These are phyloP conservation scores for Volvox reticuliferus DNA, from an alignment of 139 green algal species.

Conservation along the genomic window DNA sequence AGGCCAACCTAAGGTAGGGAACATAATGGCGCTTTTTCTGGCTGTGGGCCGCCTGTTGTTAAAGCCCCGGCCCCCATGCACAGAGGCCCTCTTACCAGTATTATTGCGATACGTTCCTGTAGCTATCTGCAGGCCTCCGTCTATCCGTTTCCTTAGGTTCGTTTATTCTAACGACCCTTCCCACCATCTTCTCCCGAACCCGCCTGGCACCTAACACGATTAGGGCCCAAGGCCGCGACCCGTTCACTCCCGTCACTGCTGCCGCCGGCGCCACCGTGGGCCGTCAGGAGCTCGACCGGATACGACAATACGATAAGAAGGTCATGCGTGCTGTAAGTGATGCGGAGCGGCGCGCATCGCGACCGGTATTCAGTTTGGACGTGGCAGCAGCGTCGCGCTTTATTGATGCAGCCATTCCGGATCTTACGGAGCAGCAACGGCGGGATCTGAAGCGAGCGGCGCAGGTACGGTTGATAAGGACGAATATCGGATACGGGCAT, in stretches of 20 bases:
- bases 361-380: conserved; percentile 55
- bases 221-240: conserved; percentile 35
- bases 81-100: too few species aligned
- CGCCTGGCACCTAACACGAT: neutral
- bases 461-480: neutral
- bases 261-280: neutral
- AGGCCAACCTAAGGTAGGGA: too few species aligned
- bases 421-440: conserved; percentile 62
- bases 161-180: too few species aligned
- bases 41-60: too few species aligned
- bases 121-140: too few species aligned
- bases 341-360: conserved; percentile 46
- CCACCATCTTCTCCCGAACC: too few species aligned
- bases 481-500: neutral
- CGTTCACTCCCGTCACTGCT: conserved; percentile 14
- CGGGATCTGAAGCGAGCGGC: conserved; percentile 4
- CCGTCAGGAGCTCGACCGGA: conserved; percentile 54
- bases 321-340: conserved; percentile 42
- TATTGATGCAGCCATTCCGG: conserved; percentile 69
- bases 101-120: too few species aligned
- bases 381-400: conserved; percentile 74
- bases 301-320: conserved; percentile 69
- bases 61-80: too few species aligned
- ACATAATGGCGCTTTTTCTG: too few species aligned
- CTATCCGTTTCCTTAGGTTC: too few species aligned